A percentile compares a stretch with the other conserved stretches of the same genome.
These are phyloP conservation scores for Ballota nigra DNA, from an alignment of 257 asterid species.

Conservation along the genomic window DNA sequence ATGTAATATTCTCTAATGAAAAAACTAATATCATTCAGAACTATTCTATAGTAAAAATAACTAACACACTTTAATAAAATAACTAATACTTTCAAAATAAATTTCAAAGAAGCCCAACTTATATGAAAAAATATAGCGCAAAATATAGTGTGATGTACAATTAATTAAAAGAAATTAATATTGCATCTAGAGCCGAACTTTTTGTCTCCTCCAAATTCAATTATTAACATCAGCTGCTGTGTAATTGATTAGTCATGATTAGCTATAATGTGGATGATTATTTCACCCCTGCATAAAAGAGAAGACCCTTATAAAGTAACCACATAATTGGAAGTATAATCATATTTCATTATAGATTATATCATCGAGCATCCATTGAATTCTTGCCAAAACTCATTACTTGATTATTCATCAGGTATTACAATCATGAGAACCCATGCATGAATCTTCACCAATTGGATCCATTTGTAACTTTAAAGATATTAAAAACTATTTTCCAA, in stretches of 20 bases:
- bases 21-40: no score
- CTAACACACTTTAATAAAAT: no score
- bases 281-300: background rate
- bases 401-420: background rate
- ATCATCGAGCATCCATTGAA: background rate
- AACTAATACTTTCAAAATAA: no score
- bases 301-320: background rate
- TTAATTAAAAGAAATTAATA: no score
- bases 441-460: background rate
- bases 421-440: background rate
- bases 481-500: background rate
- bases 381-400: background rate
- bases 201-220: background rate
- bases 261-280: constrained; percentile 2
- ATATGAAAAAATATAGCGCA: no score
- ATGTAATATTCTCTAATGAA: no score
- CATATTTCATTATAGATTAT: no score
- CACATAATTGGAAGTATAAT: background rate
- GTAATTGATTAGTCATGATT: constrained; percentile 20
- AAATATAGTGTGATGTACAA: background rate
- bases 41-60: no score
- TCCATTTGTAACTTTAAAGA: background rate
- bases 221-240: background rate
- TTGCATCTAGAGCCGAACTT: background rate
- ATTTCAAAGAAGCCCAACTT: no score